Evolutionary conservation across 805 yeast species (phyloP), one percentile per base, ranked within the genome.

Genomic region (Candida sonorensis): DNA sequence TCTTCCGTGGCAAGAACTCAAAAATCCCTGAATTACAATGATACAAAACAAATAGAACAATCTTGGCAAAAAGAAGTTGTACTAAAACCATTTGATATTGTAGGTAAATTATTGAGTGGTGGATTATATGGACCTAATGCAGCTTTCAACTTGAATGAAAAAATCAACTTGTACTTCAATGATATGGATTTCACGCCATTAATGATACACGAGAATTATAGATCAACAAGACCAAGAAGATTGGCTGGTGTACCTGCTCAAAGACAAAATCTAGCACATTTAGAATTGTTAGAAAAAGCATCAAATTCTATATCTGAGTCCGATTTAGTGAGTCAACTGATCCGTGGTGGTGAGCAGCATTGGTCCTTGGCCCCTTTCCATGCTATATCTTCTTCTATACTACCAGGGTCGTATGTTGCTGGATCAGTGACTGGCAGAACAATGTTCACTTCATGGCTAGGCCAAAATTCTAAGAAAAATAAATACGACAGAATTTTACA

Each of bases 281-380:
- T 90, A 37, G 66, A 71, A 41, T 62, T 77, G 12, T 77, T 81
- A 1, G 81, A 85, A 1, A 61, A 66, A 18, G 97, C 98, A 0
- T 85, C 97, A 0, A 86, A 86, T 45, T 73, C 84, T 30, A 84
- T 92, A 28, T 81, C 95, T n/a, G 70, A 72, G 34, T 81, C 87
- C 10, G 97, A 92, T 55, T 54, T 81, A 16, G 81, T 88, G 17
- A 95, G 86, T 50, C 65, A 76, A 17, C 68, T 75, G 53, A 90
- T 92, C 36, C 83, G 94, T 51, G 81, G 94, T 27, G 73, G 90
- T 25, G 95, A 88, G 44, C 97, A 90, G 56, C 84, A 83, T 45
- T 88, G 97, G 97, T 76, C 92, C 39, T 66, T 90, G 38, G 70
- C 92, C 66, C 98, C 97, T 6, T 69, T 86, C 48, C 96, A 86